Base-by-base conservation (phyloP, 192 early-diverging fungal genomes). In the Umbelopsis isabellina region DNA sequence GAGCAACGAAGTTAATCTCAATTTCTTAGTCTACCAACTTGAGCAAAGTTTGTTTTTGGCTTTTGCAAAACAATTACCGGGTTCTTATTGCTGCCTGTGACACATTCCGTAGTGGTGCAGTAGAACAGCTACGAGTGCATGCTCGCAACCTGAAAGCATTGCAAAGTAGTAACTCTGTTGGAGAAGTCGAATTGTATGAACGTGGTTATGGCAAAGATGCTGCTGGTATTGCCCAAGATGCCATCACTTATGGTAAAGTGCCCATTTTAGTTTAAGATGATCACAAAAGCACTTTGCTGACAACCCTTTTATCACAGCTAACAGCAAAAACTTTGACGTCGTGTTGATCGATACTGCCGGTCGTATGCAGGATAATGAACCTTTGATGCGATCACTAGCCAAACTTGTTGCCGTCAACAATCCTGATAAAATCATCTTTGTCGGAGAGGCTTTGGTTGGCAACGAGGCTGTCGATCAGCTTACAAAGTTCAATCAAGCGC, bases 301-400 rank as follows among this genome's bases (percentile, higher is more conserved):
- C 46, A 9, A 25, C 45, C 15, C 46, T 23, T 46, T 70, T 46
- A 46, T n/a, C 21, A 35, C 22, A 75, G 94, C 93, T 12, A 88
- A 88, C 16, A 53, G 74, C 47, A 85, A 92, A 49, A 80, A 79
- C 1, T 95, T 91, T 77, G 95, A 98, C 79, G 95, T 96, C 7
- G 95, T 97, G 13, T 81, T 98, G 23, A 91, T 98, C 37, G 97
- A 98, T 74, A 98, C 97, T 4, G 97, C 97, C 6, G 97, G 97
- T 2, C 88, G 97, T 46, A 98, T 98, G 97, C 97, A 98, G 77
- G 97, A 98, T 74, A 98, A 98, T 70, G 97, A 97, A 81, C 97
- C 97, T 9, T 76, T 98, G 73, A 98, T 98, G 97, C 88, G 97
- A 16, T 93, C 97, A 0, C 83, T 98, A 66, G 91, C 97, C 25